These are phyloP conservation scores for Lepiota brunneoincarnata DNA, from an alignment of 768 basidiomycete genomes.

Conservation along the genomic window DNA sequence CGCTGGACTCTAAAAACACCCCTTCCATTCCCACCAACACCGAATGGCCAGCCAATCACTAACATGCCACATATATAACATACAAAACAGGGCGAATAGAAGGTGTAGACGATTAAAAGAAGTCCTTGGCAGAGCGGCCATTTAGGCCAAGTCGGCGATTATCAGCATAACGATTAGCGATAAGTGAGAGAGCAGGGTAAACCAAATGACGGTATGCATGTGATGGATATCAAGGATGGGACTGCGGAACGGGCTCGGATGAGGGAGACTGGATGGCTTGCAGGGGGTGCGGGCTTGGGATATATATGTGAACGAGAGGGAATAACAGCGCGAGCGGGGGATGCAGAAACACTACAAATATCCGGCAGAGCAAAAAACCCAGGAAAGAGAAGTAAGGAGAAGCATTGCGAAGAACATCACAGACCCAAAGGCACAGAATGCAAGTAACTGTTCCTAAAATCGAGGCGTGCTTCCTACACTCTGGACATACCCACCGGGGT, in stretches of 20 bases:
- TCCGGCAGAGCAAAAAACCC: too few relatives aligned
- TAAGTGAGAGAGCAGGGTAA: not conserved
- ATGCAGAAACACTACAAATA: not conserved
- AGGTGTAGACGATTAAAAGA: not conserved
- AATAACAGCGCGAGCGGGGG: too few relatives aligned
- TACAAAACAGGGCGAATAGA: not conserved
- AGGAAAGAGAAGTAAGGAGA: too few relatives aligned
- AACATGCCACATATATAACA: too few relatives aligned
- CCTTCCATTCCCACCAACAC: not conserved
- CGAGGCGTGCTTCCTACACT: not conserved
- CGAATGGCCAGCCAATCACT: constrained; percentile 9
- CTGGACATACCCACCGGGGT: not conserved
- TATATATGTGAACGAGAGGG: too few relatives aligned
- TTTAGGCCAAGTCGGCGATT: not conserved
- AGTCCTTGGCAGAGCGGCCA: not conserved
- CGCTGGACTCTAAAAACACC: not conserved
- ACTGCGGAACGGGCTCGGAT: too few relatives aligned
- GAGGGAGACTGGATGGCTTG: too few relatives aligned
- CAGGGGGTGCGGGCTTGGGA: too few relatives aligned
- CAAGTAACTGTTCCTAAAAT: not conserved
- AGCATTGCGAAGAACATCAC: not conserved
- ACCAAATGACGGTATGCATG: too few relatives aligned
- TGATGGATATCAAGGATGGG: too few relatives aligned
- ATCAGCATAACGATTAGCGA: not conserved
- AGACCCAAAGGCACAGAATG: not conserved